Conservation (phyloP, 768 basidiomycete genomes). For the Obba rivulosa region DNA sequence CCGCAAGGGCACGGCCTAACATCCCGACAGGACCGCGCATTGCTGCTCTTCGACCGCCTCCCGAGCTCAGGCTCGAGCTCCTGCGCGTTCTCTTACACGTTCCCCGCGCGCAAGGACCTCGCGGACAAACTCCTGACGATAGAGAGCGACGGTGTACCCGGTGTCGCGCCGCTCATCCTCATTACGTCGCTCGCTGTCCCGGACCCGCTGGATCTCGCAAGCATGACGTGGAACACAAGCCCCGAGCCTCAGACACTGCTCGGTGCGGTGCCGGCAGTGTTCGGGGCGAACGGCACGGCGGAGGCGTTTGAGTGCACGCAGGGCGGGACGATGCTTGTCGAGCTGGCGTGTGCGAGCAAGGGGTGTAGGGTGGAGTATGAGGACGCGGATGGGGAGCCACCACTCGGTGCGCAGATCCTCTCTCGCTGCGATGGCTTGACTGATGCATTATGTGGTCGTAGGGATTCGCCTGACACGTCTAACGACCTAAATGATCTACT, state of each 20-base stretch:
- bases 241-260: background rate
- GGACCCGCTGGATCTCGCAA: background rate
- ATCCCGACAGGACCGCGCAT: conserved; percentile 4
- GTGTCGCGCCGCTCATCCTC: background rate
- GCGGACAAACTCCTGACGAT: conserved; percentile 9
- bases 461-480: background rate
- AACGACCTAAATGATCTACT: too few relatives aligned
- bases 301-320: conserved; percentile 4
- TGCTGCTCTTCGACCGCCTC: conserved; percentile 7
- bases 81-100: conserved; percentile 5
- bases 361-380: conserved; percentile 10
- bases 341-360: conserved; percentile 5
- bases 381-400: background rate
- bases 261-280: conserved; percentile 2
- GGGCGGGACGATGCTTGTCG: background rate
- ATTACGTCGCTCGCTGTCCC: background rate
- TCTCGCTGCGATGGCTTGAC: background rate
- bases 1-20: background rate
- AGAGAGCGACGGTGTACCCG: background rate
- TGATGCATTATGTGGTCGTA: background rate
- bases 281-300: conserved; percentile 3
- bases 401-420: background rate
- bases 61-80: background rate
- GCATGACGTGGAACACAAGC: conserved; percentile 7
- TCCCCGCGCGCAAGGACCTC: conserved; percentile 8